These are phyloP conservation scores for Mycosphaerella sp. DNA, from an alignment of 2,329 filamentous ascomycete genomes.

Conservation along the genomic window DNA sequence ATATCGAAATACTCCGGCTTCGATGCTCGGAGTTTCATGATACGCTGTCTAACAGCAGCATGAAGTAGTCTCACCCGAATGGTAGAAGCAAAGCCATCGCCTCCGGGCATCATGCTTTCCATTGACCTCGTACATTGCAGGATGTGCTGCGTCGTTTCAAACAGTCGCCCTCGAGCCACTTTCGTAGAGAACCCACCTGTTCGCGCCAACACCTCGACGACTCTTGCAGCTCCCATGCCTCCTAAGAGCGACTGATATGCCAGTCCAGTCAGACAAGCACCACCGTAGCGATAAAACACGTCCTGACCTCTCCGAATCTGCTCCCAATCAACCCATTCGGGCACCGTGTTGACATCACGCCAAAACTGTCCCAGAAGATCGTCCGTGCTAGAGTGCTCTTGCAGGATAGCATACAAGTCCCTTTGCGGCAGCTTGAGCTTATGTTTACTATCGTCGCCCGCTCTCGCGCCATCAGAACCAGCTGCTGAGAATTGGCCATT, in stretches of 20 bases:
- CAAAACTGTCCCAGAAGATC: slow-evolving; percentile 54
- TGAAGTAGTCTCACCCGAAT: slow-evolving; percentile 64
- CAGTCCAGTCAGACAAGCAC: slow-evolving; percentile 56
- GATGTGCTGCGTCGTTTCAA: slow-evolving; percentile 70
- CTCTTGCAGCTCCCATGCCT: slow-evolving; percentile 64
- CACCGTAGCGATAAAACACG: slow-evolving; percentile 70
- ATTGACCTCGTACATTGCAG: slow-evolving; percentile 63
- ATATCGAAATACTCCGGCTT: slow-evolving; percentile 58
- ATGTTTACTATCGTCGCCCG: slow-evolving; percentile 13
- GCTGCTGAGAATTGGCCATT: slow-evolving; percentile 25
- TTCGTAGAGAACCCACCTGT: slow-evolving; percentile 68
- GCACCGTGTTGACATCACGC: slow-evolving; percentile 54
- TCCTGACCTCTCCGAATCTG: slow-evolving; percentile 68
- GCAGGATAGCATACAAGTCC: slow-evolving; percentile 59
- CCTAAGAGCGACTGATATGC: slow-evolving; percentile 61
- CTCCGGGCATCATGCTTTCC: slow-evolving; percentile 60
- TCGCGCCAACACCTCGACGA: slow-evolving; percentile 66
- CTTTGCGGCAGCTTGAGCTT: slow-evolving; percentile 36
- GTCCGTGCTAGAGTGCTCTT: slow-evolving; percentile 52
- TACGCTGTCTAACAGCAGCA: slow-evolving; percentile 59
- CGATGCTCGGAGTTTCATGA: slow-evolving; percentile 52
- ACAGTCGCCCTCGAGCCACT: slow-evolving; percentile 58
- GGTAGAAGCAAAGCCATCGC: slow-evolving; percentile 58
- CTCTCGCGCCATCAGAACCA: not conserved
- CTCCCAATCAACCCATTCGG: slow-evolving; percentile 66